These are phyloP conservation scores for Lepidopterella palustris DNA, from an alignment of 495 filamentous ascomycete species.

Conservation along the genomic window DNA sequence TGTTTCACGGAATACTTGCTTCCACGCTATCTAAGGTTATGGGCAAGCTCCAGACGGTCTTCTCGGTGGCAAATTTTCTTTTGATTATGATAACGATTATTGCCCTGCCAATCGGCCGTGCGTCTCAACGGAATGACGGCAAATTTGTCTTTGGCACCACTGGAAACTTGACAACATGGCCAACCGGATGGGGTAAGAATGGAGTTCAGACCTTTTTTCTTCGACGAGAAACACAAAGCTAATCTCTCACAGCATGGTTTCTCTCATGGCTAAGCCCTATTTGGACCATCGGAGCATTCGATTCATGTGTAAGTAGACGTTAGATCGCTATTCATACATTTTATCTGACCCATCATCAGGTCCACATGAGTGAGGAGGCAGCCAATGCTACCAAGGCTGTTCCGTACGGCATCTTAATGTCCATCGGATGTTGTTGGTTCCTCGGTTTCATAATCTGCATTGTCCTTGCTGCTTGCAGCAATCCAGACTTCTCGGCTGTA, in stretches of 20 bases:
- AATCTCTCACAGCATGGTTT: constrained; percentile 48
- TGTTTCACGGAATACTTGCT: constrained; percentile 53
- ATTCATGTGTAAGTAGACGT: constrained; percentile 31
- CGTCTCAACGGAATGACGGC: constrained; percentile 39
- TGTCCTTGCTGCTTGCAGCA: constrained; percentile 47
- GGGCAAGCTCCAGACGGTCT: constrained; percentile 58
- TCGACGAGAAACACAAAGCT: neutral
- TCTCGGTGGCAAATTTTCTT: constrained; percentile 56
- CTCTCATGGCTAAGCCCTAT: constrained; percentile 59
- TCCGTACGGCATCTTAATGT: constrained; percentile 54
- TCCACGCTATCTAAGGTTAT: constrained; percentile 52
- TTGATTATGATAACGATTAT: constrained; percentile 60
- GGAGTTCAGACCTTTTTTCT: too few species aligned
- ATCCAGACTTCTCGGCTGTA: constrained; percentile 40
- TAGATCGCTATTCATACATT: neutral
- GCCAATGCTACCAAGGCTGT: constrained; percentile 56
- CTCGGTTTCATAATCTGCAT: constrained; percentile 49
- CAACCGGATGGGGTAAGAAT: constrained; percentile 27
- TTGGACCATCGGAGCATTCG: constrained; percentile 56
- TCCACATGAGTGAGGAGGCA: constrained; percentile 62
- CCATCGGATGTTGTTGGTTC: constrained; percentile 47
- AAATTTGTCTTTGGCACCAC: constrained; percentile 45
- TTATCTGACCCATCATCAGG: constrained; percentile 38
- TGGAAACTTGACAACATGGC: constrained; percentile 54
- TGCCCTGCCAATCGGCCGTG: constrained; percentile 54